Conservation (phyloP, 2,329 filamentous ascomycete genomes). For the Diaporthe citri region DNA sequence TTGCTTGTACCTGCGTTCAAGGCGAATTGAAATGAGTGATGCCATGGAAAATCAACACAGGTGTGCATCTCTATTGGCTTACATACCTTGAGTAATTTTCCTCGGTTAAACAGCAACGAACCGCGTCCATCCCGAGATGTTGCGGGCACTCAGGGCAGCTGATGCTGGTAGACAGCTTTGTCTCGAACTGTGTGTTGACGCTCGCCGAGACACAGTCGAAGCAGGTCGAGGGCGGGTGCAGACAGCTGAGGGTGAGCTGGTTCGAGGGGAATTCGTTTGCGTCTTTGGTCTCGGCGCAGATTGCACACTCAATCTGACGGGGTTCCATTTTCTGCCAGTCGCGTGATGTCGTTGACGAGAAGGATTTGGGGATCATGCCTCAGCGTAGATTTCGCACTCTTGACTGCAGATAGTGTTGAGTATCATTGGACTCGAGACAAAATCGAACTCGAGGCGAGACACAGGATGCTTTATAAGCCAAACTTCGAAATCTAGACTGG, state of each 20-base stretch:
- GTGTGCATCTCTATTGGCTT: no score
- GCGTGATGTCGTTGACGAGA: background rate
- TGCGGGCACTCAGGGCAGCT: slow-evolving; percentile 2
- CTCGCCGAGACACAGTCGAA: background rate
- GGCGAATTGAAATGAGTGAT: background rate
- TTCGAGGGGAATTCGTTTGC: background rate
- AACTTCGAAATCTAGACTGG: fast-evolving
- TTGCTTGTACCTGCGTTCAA: background rate
- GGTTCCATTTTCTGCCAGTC: background rate
- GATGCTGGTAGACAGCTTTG: background rate
- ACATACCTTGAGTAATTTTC: background rate
- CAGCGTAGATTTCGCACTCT: fast-evolving
- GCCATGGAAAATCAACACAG: no score
- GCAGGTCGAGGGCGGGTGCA: background rate
- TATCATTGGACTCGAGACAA: no score
- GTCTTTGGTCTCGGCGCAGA: background rate
- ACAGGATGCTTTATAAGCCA: background rate
- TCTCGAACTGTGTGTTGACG: background rate
- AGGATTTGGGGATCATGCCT: background rate
- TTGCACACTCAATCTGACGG: background rate
- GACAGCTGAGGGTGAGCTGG: background rate
- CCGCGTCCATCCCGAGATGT: background rate
- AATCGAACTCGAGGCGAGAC: no score
- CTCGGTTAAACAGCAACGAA: background rate
- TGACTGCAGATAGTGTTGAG: background rate